Conservation (phyloP, 495 filamentous ascomycete species). For the Daldinia caldariorum region DNA sequence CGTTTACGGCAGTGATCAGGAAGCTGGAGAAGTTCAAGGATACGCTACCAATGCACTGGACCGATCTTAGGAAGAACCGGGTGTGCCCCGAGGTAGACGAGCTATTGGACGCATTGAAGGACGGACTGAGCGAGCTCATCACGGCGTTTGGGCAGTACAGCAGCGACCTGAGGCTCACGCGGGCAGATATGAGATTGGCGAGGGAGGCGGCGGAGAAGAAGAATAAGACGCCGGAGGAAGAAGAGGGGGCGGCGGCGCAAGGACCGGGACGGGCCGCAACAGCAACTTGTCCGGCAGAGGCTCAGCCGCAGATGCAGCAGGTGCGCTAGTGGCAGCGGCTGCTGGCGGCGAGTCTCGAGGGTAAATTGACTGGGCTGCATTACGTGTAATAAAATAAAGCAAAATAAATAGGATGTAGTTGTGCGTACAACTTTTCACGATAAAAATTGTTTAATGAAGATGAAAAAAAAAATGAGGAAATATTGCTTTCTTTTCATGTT, state of each 20-base stretch:
- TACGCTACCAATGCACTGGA: conserved; percentile 77
- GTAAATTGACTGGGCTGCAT: not conserved
- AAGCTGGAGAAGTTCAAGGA: conserved; percentile 74
- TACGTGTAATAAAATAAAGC: not conserved
- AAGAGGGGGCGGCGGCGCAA: not conserved
- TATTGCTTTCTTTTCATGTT: too few relatives aligned
- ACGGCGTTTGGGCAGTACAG: conserved; percentile 75
- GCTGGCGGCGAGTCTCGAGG: conserved; percentile 6
- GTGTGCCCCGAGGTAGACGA: conserved; percentile 69
- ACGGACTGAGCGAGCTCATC: conserved; percentile 69
- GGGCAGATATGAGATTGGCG: conserved; percentile 74
- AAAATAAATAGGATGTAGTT: not conserved
- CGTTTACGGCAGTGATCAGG: conserved; percentile 71
- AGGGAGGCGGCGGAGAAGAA: conserved; percentile 65
- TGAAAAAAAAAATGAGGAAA: not conserved
- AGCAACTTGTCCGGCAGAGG: not conserved
- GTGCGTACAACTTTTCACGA: conserved; percentile 8
- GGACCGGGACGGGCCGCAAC: not conserved
- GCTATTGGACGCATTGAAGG: conserved; percentile 66
- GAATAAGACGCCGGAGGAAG: conserved; percentile 37
- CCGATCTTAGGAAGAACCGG: conserved; percentile 68
- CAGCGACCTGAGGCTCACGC: conserved; percentile 68
- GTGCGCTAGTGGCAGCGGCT: conserved; percentile 31
- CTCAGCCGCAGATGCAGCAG: conserved; percentile 42
- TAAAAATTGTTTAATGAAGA: conserved; percentile 2